Evolutionary conservation across 2,329 filamentous ascomycete species (phyloP).

Genomic region (Corinectria fuckeliana): DNA sequence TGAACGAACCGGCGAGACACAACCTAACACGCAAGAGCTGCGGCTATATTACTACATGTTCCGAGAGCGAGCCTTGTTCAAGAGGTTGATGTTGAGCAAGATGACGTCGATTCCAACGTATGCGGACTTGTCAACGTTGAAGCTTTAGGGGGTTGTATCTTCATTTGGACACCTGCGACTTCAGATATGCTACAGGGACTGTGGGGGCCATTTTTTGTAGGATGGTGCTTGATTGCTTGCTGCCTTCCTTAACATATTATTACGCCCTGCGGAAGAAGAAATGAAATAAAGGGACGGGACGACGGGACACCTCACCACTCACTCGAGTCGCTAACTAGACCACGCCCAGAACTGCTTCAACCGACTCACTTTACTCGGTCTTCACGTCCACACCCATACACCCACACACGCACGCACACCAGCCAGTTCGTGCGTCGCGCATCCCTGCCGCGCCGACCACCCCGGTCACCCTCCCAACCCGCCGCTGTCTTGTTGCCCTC

Average conservation of each 20-base stretch:
- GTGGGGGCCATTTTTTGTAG: slow-evolving; percentile 5
- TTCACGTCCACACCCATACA: slow-evolving; percentile 24
- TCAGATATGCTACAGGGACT: background rate
- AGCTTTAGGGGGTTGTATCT: background rate
- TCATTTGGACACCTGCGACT: background rate
- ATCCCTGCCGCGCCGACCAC: slow-evolving; percentile 35
- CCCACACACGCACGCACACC: slow-evolving; percentile 29
- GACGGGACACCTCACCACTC: slow-evolving; percentile 16
- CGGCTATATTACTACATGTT: background rate
- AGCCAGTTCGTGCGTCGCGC: slow-evolving; percentile 38
- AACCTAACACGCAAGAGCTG: background rate
- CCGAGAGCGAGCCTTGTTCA: background rate
- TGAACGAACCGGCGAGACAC: slow-evolving; percentile 1
- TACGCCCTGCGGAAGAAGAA: slow-evolving; percentile 14
- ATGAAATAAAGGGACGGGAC: slow-evolving; percentile 20
- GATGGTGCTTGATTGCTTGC: background rate
- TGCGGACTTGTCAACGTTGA: background rate
- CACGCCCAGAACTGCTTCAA: slow-evolving; percentile 19
- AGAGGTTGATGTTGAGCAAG: background rate
- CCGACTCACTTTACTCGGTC: slow-evolving; percentile 10
- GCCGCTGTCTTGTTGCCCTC: slow-evolving; percentile 17
- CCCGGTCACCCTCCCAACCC: slow-evolving; percentile 36
- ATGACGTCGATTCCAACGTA: background rate
- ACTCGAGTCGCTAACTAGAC: slow-evolving; percentile 20
- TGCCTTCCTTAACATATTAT: slow-evolving; percentile 16